Base-by-base conservation (phyloP, 306 rosid species). In the Trifolium pratense region DNA sequence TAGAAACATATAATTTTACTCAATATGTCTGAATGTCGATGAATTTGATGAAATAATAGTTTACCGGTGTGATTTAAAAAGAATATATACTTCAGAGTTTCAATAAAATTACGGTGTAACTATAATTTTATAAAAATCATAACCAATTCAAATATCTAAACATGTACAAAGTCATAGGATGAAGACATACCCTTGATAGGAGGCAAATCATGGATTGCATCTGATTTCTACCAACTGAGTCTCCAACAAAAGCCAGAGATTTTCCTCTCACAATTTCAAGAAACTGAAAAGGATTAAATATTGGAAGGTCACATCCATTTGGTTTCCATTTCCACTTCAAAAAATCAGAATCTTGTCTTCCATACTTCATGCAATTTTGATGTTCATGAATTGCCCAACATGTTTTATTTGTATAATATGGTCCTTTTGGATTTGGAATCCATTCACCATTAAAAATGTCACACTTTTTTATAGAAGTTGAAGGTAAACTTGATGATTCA, bases 251-350 rank as follows among this genome's bases (percentile, higher is more conserved):
- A 49, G 97, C 98, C 86, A 93, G 40, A 11, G 98, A 89, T 68
- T 91, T 91, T 11, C 84, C 96, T 52, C 94, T 86, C 3, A 93
- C 61, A 49, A 93, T 40, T 9, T 93, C 97, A 0, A 93, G 80
- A 42, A 93, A 93, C 79, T 89, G 92, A 20, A 88, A 87, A 6
- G 98, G 96, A 36, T 93, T 88, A 74, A 93, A 91, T 2, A 89
- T 48, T 0, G 96, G 97, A 0, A 93, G 74, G 0, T 93, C 91
- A 73, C 98, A 93, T 0, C 73, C 96, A 75, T 84, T 83, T 18
- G 98, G 98, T 69, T 85, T 87, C 98, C 98, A 93, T 49, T 79
- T 84, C 98, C 97, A 93, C 9, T 91, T 91, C 91, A 87, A 81
- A 80, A 64, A 93, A 20, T 91, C 97, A 0, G 87, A 42, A 48